Percentiles rank a stretch among this genome's conserved stretches.
These are phyloP conservation scores for Yueomyces sp. DNA, from an alignment of 805 yeast genomes.

Conservation along the genomic window DNA sequence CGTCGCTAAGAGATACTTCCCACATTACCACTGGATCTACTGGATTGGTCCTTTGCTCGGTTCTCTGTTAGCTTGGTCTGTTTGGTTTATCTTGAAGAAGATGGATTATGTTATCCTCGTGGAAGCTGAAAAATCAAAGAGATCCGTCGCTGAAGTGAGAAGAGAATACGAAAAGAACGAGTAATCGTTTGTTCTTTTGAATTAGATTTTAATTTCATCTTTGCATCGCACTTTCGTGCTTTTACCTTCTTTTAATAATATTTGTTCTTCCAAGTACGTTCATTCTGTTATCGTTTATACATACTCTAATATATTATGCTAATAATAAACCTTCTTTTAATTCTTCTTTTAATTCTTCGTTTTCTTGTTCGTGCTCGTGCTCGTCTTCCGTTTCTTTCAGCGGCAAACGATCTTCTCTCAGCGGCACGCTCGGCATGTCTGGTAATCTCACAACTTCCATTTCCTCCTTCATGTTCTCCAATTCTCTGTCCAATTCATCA, in stretches of 20 bases:
- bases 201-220: not conserved
- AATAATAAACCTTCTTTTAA: too few relatives aligned
- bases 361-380: too few relatives aligned
- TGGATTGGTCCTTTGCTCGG: slow-evolving; percentile 84
- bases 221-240: not conserved
- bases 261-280: too few relatives aligned
- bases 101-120: slow-evolving; percentile 46
- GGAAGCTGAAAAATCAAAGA: slow-evolving; percentile 6
- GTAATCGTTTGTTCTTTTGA: not conserved
- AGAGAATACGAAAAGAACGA: not conserved
- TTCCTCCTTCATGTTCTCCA: slow-evolving; percentile 31
- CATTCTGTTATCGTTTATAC: too few relatives aligned
- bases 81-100: slow-evolving; percentile 54
- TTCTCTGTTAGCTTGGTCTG: slow-evolving; percentile 46
- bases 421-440: too few relatives aligned
- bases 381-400: too few relatives aligned
- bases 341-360: too few relatives aligned
- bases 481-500: slow-evolving; percentile 54
- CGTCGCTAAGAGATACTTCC: slow-evolving; percentile 60
- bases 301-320: too few relatives aligned
- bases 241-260: too few relatives aligned
- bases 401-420: too few relatives aligned
- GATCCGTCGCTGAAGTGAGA: not conserved
- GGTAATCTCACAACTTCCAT: not conserved
- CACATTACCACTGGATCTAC: slow-evolving; percentile 80